phyloP scores from a whole-genome alignment of 2,329 filamentous ascomycete genomes.

The Cercospora sojina region DNA sequence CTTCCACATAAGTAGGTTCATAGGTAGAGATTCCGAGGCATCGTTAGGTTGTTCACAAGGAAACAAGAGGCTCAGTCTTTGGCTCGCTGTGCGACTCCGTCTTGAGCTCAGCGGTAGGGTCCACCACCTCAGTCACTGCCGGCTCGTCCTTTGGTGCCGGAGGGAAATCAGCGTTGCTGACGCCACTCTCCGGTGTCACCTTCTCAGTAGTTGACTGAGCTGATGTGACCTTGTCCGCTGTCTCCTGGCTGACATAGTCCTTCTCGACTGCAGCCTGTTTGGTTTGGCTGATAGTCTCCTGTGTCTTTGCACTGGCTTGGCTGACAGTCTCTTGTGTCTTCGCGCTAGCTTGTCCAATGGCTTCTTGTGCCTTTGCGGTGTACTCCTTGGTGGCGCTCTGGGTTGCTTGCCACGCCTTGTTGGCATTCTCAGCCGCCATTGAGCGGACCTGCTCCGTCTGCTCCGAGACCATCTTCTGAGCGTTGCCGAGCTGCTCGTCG shows the following conservation, averaged over 20 bases:
- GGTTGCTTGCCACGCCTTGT: slow-evolving; percentile 57
- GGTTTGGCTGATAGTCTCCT: slow-evolving; percentile 55
- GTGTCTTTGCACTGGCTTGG: slow-evolving; percentile 58
- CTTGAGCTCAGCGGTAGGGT: slow-evolving; percentile 18
- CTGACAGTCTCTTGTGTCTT: slow-evolving; percentile 58
- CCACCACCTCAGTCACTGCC: slow-evolving; percentile 20
- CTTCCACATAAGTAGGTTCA: not conserved
- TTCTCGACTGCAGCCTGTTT: slow-evolving; percentile 40
- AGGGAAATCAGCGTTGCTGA: slow-evolving; percentile 26
- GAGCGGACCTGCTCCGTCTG: slow-evolving; percentile 62
- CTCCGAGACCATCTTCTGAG: slow-evolving; percentile 54
- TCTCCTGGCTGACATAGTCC: slow-evolving; percentile 38
- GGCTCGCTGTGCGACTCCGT: slow-evolving; percentile 8
- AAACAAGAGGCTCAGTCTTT: slow-evolving; percentile 6
- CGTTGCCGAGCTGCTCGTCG: slow-evolving; percentile 58
- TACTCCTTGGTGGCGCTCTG: slow-evolving; percentile 62
- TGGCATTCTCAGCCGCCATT: slow-evolving; percentile 60
- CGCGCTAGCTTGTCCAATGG: slow-evolving; percentile 57
- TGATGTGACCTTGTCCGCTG: slow-evolving; percentile 31
- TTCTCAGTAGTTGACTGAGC: slow-evolving; percentile 34
- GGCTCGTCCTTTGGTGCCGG: slow-evolving; percentile 28
- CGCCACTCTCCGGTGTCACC: slow-evolving; percentile 22
- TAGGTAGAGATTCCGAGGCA: slow-evolving; percentile 7
- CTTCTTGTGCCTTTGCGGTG: slow-evolving; percentile 59
- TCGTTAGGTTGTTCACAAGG: slow-evolving; percentile 5